Percentiles rank a stretch among this genome's conserved stretches.
phyloP scores from a whole-genome alignment of 2,329 filamentous ascomycete species.

The Alternaria ventricosa region DNA sequence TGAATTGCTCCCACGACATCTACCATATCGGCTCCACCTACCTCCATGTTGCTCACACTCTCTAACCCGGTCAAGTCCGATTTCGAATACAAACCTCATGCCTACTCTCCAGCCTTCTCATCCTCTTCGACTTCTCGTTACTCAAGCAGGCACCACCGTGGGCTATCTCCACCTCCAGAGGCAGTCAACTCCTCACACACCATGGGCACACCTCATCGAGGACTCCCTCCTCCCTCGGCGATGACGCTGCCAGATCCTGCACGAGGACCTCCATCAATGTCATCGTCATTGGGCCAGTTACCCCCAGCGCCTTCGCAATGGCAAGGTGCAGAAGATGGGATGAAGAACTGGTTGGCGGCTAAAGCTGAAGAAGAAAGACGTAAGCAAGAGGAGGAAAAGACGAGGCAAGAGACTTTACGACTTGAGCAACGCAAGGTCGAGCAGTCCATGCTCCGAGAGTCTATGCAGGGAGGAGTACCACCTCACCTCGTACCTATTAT shows the following conservation, averaged over 20 bases:
- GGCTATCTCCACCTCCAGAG: slow-evolving; percentile 49
- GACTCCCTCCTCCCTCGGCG: slow-evolving; percentile 60
- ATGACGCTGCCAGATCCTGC: slow-evolving; percentile 60
- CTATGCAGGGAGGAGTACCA: slow-evolving; percentile 59
- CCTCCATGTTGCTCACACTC: slow-evolving; percentile 59
- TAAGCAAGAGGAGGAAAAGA: slow-evolving; percentile 62
- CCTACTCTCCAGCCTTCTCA: slow-evolving; percentile 54
- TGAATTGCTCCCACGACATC: slow-evolving; percentile 29
- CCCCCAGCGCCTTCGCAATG: slow-evolving; percentile 56
- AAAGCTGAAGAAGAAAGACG: slow-evolving; percentile 62
- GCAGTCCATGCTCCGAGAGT: slow-evolving; percentile 60
- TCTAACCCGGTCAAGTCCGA: slow-evolving; percentile 56
- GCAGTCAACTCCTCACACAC: slow-evolving; percentile 50
- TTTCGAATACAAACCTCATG: slow-evolving; percentile 58
- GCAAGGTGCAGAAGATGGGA: slow-evolving; percentile 59
- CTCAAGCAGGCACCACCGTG: slow-evolving; percentile 51
- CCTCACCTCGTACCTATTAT: slow-evolving; percentile 61
- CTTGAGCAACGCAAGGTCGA: slow-evolving; percentile 61
- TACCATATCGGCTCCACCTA: slow-evolving; percentile 23
- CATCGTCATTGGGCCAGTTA: slow-evolving; percentile 49
- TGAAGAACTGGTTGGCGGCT: slow-evolving; percentile 59
- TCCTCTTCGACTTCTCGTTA: slow-evolving; percentile 48
- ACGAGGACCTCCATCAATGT: slow-evolving; percentile 46
- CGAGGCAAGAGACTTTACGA: slow-evolving; percentile 57
- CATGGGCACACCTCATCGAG: slow-evolving; percentile 61